Evolutionary conservation across 139 green algal species (phyloP), one percentile per base, ranked within the genome.

Genomic region (Closterium sp.): DNA sequence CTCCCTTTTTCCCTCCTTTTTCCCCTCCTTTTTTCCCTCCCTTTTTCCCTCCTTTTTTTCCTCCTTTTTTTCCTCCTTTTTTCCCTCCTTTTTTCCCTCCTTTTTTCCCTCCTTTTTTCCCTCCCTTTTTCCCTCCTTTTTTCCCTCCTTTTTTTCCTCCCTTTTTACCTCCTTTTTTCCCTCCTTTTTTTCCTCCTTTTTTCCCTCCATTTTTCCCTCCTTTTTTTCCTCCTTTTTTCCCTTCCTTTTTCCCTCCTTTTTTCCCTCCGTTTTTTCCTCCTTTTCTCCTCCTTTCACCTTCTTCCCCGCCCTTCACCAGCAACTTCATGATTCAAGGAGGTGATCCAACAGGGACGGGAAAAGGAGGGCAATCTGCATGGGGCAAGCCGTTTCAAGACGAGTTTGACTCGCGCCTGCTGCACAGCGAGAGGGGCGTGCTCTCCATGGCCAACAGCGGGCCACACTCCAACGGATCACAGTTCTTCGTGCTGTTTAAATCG

Each of bases 301-400:
- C 21, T 16, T 25, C n/a, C 84, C 84, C 21, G n/a, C 32, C 16
- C 16, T 66, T 33, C 5, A 19, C 28, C 90, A 91, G 64, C 2
- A 92, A 86, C 12, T 93, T 94, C 34, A 87, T 90, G 91, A 81
- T 91, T 28, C 96, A 99, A 96, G 98, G 98, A 7, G 98, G 98
- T 25, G 98, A 99, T 90, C 98, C 98, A 21, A 98, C 97, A 3
- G 98, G 97, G 69, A 99, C 96, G 0, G 98, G 98, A 31, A 96
- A 93, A 33, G 98, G 97, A n/a, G 98, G 98, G 23, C 96, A 98
- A 87, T 97, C 94, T 89, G 98, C 99, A 28, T 99, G 91, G 89
- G 90, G 92, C 30, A 93, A 92, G 91, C 90, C 92, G 28, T 95
- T 94, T 87, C 90, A 91, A 88, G 92, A 96, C 85, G 95, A 97